Evolutionary conservation across 495 filamentous ascomycete genomes (phyloP), one percentile per base, ranked within the genome.

Genomic region (Hyphodiscus hymeniophilus): DNA sequence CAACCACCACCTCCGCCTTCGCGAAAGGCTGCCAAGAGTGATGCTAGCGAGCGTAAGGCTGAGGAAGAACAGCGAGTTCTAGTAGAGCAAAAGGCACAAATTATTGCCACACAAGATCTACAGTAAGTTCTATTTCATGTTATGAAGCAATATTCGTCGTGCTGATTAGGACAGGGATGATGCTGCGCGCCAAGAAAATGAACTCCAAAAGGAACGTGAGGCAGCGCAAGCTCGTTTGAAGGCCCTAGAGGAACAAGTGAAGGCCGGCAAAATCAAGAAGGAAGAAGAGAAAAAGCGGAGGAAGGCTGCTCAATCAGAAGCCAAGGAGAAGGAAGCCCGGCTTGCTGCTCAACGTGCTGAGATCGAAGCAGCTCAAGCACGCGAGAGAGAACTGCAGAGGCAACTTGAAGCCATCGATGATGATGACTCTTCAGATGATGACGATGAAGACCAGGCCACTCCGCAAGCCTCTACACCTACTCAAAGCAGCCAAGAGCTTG

Each of bases 221-320:
- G 90, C 82, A 36, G 80, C 89, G 38, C 81, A 85, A 57, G 87
- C 85, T 35, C 84, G 88, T 36, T 76, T 95, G 17, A 83, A 79
- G 56, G 91, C 89, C 20, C 74, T 99, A 22, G 89, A 99, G 60
- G 87, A 97, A 60, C 89, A 94, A 62, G 89, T 97, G 38, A 82
- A 82, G 52, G 85, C 89, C 63, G 90, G 91, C 45, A 96, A 96
- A 67, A 67, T 97, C n/a, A 94, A 90, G 74, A 95, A 92, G 62
- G 83, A 90, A 56, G 94, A 97, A 63, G 94, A 95, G 68, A 95
- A 91, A 68, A 81, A 80, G 16, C 81, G 80, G 55, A 91, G 85
- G 69, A 89, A 95, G 63, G 91, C 89, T 39, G 87, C 90, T 7
- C 69, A 87, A 52, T 81, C 82, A 41, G 85, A 87, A 58, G 84